Evolutionary conservation across 2,329 filamentous ascomycete genomes (phyloP), one percentile per base, ranked within the genome.

Genomic region (Stachybotrys echinatus): DNA sequence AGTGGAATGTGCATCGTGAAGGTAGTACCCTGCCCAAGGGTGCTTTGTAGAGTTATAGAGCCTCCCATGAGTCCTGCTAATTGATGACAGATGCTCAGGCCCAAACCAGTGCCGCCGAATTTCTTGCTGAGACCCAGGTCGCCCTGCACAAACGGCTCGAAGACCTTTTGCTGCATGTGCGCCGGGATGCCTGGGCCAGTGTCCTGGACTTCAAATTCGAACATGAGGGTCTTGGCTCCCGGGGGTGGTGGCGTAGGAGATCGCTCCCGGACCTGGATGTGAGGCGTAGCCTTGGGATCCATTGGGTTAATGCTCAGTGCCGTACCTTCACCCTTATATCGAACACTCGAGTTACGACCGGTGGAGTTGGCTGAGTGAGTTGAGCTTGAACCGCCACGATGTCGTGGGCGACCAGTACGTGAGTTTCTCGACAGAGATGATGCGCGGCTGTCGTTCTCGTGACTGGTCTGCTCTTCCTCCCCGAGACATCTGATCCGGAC

Each of bases 71-170:
- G 72, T 17, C 75, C 82, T 3, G 90, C 88, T 37, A 96, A 74
- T 65, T 96, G 92, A 19, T 89, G 86, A 68, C 90, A 95, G 59
- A 96, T 96, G 61, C 88, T 92, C 49, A 96, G 68, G 2, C 92
- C 92, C 2, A 96, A 73, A 4, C 92, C 92, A 1, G 92, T 96
- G 17, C 92, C 92, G 18, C 90, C 90, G 62, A 86, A 95, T 61
- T 94, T 94, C 66, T 90, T 95, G 72, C 88, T 95, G 17, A 96
- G 71, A 1, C 90, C 88, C 2, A 94, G 72, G 62, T 96, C 91
- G n/a, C 88, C 92, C 67, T 96, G 92, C 0, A 96, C 88, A 62
- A 96, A 96, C 1, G 92, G 92, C 65, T 96, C 92, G 63, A 96
- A 96, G 10, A 96, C 89, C 57, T 85, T 85, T 50, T 88, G 76